Evolutionary conservation across 208 protist species (phyloP), one percentile per base, ranked within the genome.

Genomic region (Vickermania ingenoplastis): DNA sequence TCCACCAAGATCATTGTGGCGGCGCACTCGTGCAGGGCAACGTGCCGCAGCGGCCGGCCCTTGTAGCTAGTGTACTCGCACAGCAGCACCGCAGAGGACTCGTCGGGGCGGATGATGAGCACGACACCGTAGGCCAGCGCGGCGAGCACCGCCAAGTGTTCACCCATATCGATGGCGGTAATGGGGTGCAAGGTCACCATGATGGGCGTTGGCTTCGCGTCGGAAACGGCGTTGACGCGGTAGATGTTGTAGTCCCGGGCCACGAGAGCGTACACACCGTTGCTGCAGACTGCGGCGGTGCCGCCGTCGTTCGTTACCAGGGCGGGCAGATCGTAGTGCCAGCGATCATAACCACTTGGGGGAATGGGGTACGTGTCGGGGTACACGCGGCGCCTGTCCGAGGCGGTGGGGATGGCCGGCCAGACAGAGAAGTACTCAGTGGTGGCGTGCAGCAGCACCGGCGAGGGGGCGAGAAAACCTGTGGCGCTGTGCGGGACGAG

Each of bases 1-100:
- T 77, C 73, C 25, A 88, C 84, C n/a, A 91, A 59, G 14, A 69
- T 69, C 66, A 91, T 66, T 26, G 81, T 52, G 29, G 63, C 56
- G 13, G 78, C 68, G 11, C 56, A 41, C 27, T 61, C 65, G 49
- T 81, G 73, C 25, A 91, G 59, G 25, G 67, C 71, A 26, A 84
- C 63, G 51, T 69, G 69, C 23, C 53, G 65, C 25, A 88, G 59
- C 3, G 67, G 52, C n/a, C 81, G 73, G 1, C 65, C 64, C 5
- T 71, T 30, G 53, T 65, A 71, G 13, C 60, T 65, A 63, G 65
- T 52, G 67, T 78, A 81, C 22, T 23, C 28, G 30, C 72, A 67
- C 11, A 80, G 69, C 17, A 65, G 62, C 27, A 57, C 45, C 0
- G 65, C 25, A 2, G 65, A 61, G 49, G 49, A 60, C 54, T 41